Evolutionary conservation across 2,329 filamentous ascomycete species (phyloP), one percentile per base, ranked within the genome.

Genomic region (Aspergillus sp.): DNA sequence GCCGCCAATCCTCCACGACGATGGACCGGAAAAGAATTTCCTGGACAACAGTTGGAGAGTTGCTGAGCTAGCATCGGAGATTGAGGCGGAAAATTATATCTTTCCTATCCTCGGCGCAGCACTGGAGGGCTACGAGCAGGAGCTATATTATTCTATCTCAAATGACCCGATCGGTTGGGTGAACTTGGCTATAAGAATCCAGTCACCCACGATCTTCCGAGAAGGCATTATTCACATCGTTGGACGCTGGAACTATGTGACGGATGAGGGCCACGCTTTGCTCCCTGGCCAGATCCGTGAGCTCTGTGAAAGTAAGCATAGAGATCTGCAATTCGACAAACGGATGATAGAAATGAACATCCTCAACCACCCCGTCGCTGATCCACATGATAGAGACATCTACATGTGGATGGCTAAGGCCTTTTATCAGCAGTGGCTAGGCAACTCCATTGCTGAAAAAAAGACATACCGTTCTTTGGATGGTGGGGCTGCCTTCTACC

Each of bases 401-500:
- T 47, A 55, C 21, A 39, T 52, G n/a, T 66, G 62, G 62, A 58
- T 61, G 50, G 62, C 60, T 1, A 19, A 62, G 5, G 48, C 60
- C 8, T 44, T 57, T 23, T 62, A 57, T 67, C 77, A 79, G 0
- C 78, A 84, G 66, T 83, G 79, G 77, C 66, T 82, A 32, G 73
- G 71, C 1, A 75, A 81, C 55, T 67, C 72, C 13, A 70, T 82
- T 38, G 69, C 75, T 39, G 71, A 73, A 8, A 74, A 76, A 23
- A 71, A 71, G 41, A 80, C 77, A 10, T 71, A 73, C 39, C 67
- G 68, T 41, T 73, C 71, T 0, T 56, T 62, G 1, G 83, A 84
- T 62, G 78, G 80, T 51, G 83, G 83, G 1, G 80, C 74, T 52
- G 70, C 70, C 7, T 77, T 84, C 19, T 83, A 82, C 64, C 70